These are phyloP conservation scores for Penicillium aurantiogriseum DNA, from an alignment of 2,329 filamentous ascomycete species.

Conservation along the genomic window DNA sequence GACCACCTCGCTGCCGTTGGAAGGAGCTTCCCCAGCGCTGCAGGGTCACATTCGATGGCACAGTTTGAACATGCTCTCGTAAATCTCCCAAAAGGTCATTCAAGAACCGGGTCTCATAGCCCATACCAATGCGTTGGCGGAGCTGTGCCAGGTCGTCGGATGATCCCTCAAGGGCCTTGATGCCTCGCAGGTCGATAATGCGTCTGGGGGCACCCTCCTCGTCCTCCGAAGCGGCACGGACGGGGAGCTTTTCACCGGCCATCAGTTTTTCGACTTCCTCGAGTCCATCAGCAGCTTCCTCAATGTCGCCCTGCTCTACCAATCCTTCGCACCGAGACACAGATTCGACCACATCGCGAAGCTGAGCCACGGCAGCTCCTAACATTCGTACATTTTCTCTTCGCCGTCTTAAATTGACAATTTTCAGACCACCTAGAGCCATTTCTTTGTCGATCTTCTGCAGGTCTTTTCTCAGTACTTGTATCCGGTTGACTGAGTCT, in stretches of 20 bases:
- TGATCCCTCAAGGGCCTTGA: constrained; percentile 77
- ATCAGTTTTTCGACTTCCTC: constrained; percentile 77
- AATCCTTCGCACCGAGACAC: constrained; percentile 74
- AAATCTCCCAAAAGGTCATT: constrained; percentile 76
- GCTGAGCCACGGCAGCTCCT: constrained; percentile 76
- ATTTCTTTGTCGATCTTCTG: constrained; percentile 81
- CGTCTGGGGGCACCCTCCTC: constrained; percentile 31
- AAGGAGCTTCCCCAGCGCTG: constrained; percentile 81
- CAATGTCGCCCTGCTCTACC: constrained; percentile 79
- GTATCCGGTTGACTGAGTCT: constrained; percentile 85
- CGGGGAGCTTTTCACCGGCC: constrained; percentile 61
- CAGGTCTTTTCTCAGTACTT: constrained; percentile 74
- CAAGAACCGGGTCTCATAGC: constrained; percentile 79
- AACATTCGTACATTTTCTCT: constrained; percentile 82
- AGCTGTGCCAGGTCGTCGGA: constrained; percentile 73
- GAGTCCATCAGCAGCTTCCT: constrained; percentile 74
- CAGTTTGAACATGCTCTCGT: constrained; percentile 71
- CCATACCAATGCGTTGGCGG: constrained; percentile 77
- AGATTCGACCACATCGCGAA: constrained; percentile 73
- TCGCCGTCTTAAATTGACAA: constrained; percentile 77
- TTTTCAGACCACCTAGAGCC: constrained; percentile 77
- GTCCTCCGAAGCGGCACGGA: constrained; percentile 27
- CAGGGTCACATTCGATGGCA: constrained; percentile 70
- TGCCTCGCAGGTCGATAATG: constrained; percentile 68
- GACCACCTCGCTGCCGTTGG: constrained; percentile 66